These are phyloP conservation scores for Basidioascus undulatus DNA, from an alignment of 768 basidiomycete genomes.

Conservation along the genomic window DNA sequence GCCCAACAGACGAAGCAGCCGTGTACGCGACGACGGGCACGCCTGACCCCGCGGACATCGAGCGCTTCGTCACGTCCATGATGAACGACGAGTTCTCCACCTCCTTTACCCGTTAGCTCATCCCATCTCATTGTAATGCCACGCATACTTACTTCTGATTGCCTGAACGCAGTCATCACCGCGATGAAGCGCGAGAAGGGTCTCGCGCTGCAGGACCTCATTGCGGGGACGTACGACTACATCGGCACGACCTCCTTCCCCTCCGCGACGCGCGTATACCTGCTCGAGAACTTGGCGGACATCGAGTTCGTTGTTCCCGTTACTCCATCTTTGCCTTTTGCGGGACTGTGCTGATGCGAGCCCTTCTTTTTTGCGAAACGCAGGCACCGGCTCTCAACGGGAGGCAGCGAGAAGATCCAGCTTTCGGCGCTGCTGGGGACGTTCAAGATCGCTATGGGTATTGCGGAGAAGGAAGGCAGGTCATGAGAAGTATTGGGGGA, in stretches of 20 bases:
- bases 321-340: not conserved
- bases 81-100: slow-evolving; percentile 86
- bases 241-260: slow-evolving; percentile 66
- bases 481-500: too few relatives aligned
- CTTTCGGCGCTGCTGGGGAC: slow-evolving; percentile 70
- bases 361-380: not conserved
- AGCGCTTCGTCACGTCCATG: slow-evolving; percentile 83
- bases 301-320: slow-evolving; percentile 45
- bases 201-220: slow-evolving; percentile 78
- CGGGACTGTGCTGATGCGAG: not conserved
- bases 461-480: slow-evolving; percentile 12
- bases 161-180: slow-evolving; percentile 43
- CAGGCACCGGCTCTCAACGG: slow-evolving; percentile 76
- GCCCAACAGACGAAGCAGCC: slow-evolving; percentile 61
- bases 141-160: too few relatives aligned
- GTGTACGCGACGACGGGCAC: slow-evolving; percentile 93
- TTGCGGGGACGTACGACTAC: slow-evolving; percentile 77
- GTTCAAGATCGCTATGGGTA: slow-evolving; percentile 76
- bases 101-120: slow-evolving; percentile 30
- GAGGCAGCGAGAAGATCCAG: slow-evolving; percentile 84
- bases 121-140: not conserved
- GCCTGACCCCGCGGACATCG: slow-evolving; percentile 85
- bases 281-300: slow-evolving; percentile 82
- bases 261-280: slow-evolving; percentile 61
- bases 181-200: slow-evolving; percentile 75